Base-by-base conservation (phyloP, 2,329 filamentous ascomycete species). In the Aspergillus pseudoglaucus region DNA sequence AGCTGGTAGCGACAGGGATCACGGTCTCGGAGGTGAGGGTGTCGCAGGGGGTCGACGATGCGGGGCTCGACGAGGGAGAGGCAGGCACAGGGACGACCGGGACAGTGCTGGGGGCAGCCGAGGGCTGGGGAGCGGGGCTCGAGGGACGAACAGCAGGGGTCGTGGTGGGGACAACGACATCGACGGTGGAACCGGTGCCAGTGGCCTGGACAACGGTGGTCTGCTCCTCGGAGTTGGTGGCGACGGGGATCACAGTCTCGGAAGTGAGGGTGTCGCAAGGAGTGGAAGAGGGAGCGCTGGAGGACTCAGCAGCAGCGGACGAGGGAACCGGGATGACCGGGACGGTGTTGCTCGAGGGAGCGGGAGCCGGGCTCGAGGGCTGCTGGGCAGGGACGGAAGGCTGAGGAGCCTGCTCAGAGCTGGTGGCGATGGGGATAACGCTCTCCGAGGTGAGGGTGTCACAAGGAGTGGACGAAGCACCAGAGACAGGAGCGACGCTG, bases 241-340 rank as follows among this genome's bases (percentile, higher is more conserved):
- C 27, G 14, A 49, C 33, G n/a, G 52, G 47, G 2, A 52, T 39
- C 6, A 48, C 50, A 10, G 47, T 47, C 45, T 48, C 48, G 4
- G 42, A 37, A 18, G 53, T 52, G n/a, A 47, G 15, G 39, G 51
- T 53, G 17, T 53, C 50, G 25, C 52, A 53, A 8, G 54, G 47
- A n/a, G 53, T 53, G 15, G n/a, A 15, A 30, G 44, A 38, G 23
- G 35, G 14, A 17, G 25, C n/a, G n/a, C 42, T 18, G n/a, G 42
- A 23, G 18, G 48, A 30, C 15, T 44, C 48, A 42, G 40, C 32
- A 49, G 45, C 42, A 9, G 41, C 32, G n/a, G n/a, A n/a, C n/a
- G n/a, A n/a, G n/a, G n/a, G n/a, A n/a, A n/a, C n/a, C n/a, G n/a
- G n/a, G n/a, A n/a, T n/a, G n/a, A n/a, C n/a, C n/a, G n/a, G n/a